These are phyloP conservation scores for Mucor sp. DNA, from an alignment of 371 early-diverging fungal species.

Conservation along the genomic window DNA sequence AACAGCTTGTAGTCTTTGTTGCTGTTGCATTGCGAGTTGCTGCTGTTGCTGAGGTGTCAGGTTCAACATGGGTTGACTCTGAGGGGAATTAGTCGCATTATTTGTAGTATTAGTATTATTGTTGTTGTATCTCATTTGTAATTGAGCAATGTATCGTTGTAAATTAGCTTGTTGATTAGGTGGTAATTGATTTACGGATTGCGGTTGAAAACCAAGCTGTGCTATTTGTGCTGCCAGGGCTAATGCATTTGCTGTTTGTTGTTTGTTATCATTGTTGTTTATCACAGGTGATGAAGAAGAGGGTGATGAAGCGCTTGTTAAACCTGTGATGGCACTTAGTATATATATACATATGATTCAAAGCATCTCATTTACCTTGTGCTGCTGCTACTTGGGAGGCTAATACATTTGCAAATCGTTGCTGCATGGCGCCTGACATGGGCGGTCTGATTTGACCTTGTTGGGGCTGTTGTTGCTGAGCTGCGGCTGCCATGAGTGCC, in stretches of 20 bases:
- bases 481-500: slow-evolving; percentile 37
- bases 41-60: slow-evolving; percentile 11
- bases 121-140: slow-evolving; percentile 35
- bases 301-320: not conserved
- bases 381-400: slow-evolving; percentile 18
- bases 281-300: slow-evolving; percentile 20
- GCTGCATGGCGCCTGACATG: slow-evolving; percentile 30
- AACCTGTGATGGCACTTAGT: not conserved
- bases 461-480: slow-evolving; percentile 19
- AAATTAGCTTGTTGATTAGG: slow-evolving; percentile 42
- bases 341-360: not conserved
- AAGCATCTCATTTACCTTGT: slow-evolving; percentile 19
- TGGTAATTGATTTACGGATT: slow-evolving; percentile 25
- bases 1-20: slow-evolving; percentile 20
- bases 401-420: slow-evolving; percentile 32
- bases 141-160: slow-evolving; percentile 43
- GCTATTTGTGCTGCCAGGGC: slow-evolving; percentile 42
- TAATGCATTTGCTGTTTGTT: slow-evolving; percentile 33
- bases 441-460: slow-evolving; percentile 26
- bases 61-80: not conserved
- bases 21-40: slow-evolving; percentile 12
- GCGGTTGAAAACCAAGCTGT: slow-evolving; percentile 43
- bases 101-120: slow-evolving; percentile 5
- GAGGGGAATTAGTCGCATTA: not conserved
- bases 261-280: slow-evolving; percentile 9